These are phyloP conservation scores for Stachybotrys elegans DNA, from an alignment of 2,329 filamentous ascomycete species.

Conservation along the genomic window DNA sequence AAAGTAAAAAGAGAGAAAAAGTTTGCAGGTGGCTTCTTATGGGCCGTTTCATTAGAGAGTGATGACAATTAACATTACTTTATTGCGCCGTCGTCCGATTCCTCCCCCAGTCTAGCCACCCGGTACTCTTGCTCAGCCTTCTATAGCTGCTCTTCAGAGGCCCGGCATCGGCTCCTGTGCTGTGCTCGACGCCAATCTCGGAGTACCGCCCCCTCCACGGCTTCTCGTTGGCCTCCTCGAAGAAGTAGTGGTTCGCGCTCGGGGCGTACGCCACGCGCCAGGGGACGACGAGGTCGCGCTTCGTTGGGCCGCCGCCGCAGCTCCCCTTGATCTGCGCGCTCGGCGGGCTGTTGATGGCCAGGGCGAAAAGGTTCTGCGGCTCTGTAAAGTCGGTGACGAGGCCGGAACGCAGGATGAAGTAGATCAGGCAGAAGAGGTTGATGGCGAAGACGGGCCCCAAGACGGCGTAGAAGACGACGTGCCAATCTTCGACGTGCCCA, in stretches of 20 bases:
- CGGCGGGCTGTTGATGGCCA: slow-evolving; percentile 58
- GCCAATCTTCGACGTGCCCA: slow-evolving; percentile 55
- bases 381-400: slow-evolving; percentile 77
- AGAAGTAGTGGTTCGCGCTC: slow-evolving; percentile 36
- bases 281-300: slow-evolving; percentile 31
- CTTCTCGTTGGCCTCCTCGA: slow-evolving; percentile 28
- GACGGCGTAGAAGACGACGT: slow-evolving; percentile 62
- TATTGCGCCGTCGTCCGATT: too few relatives aligned
- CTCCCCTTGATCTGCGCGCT: slow-evolving; percentile 29
- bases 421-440: slow-evolving; percentile 60
- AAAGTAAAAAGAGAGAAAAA: too few relatives aligned
- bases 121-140: background rate
- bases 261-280: slow-evolving; percentile 35
- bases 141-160: background rate
- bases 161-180: slow-evolving; percentile 11
- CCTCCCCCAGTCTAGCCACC: too few relatives aligned
- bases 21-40: too few relatives aligned
- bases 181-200: slow-evolving; percentile 32
- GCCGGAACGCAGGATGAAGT: slow-evolving; percentile 49
- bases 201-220: slow-evolving; percentile 21
- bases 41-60: too few relatives aligned
- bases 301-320: slow-evolving; percentile 31
- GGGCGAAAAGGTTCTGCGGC: slow-evolving; percentile 67
- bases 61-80: too few relatives aligned
- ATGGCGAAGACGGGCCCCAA: slow-evolving; percentile 61